Evolutionary conservation across 2,329 filamentous ascomycete species (phyloP), one percentile per base, ranked within the genome.

Genomic region (Hypoxylon sp.): DNA sequence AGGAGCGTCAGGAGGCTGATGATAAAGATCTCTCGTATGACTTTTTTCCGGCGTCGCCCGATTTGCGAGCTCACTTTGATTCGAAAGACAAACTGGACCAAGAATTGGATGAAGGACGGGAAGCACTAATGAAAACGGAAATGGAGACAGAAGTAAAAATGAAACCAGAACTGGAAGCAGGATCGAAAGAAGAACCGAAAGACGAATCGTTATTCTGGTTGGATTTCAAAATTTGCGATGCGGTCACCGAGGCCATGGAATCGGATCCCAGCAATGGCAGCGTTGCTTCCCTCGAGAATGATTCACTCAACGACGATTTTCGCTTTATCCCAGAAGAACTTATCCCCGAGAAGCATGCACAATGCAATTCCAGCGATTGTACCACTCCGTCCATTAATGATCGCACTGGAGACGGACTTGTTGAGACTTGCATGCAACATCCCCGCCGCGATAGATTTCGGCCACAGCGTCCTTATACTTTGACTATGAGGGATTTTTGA

Each of bases 201-300:
- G 41, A 34, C 5, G 50, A 49, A 25, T 21, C 32, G 10, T 7
- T 25, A n/a, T 62, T 38, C n/a, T 62, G 50, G 59, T 46, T 62
- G 50, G 41, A 56, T 14, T 56, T 43, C 45, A 21, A 17, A 36
- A n/a, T 13, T n/a, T 9, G 17, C 17, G 11, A 28, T n/a, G 21
- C 28, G 17, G 4, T 43, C 7, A 17, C 38, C n/a, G 21, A 32
- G 19, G 10, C n/a, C 5, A 25, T 28, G 2, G 13, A n/a, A 34
- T 23, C 17, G n/a, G 25, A 30, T 46, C n/a, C 11, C 13, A 43
- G 10, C 9, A 17, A 19, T 13, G 11, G 28, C 17, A 34, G 38
- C 21, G 14, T 14, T 21, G 5, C n/a, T 21, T 46, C 53, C 53
- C 38, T 21, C 2, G 36, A 56, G 9, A 41, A 23, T 55, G 17